These are phyloP conservation scores for Acanthamoeba triangularis DNA, from an alignment of 208 protist species.

Conservation along the genomic window DNA sequence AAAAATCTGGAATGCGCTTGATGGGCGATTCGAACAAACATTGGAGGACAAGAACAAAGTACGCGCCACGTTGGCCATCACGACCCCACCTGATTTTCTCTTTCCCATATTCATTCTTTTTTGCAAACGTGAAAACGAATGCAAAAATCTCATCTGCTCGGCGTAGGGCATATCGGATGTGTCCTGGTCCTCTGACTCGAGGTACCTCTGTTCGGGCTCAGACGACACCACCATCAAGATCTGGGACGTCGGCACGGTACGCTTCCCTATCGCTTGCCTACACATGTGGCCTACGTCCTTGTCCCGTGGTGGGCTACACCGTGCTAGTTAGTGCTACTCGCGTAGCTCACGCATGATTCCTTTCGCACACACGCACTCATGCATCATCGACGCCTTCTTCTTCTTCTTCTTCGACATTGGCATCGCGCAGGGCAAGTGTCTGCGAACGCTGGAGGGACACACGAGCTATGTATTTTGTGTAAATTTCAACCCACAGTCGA, in stretches of 20 bases:
- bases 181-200: conserved; percentile 86
- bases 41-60: conserved; percentile 78
- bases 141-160: conserved; percentile 28
- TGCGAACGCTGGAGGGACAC: conserved; percentile 91
- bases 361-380: background rate
- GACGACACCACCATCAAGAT: conserved; percentile 91
- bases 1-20: conserved; percentile 89
- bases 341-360: background rate
- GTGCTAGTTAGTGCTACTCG: no score
- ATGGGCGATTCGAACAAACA: conserved; percentile 79
- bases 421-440: conserved; percentile 73
- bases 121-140: no score
- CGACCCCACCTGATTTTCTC: background rate
- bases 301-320: no score
- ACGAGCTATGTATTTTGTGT: conserved; percentile 92
- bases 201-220: conserved; percentile 88
- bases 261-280: background rate
- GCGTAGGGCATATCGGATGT: conserved; percentile 86
- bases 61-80: no score
- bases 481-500: conserved; percentile 92
- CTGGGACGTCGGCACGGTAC: conserved; percentile 88
- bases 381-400: no score
- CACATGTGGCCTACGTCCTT: no score
- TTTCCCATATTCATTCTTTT: background rate
- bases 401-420: no score